Percentiles rank a stretch among this genome's conserved stretches.
phyloP scores from a whole-genome alignment of 176 grass and related monocot genomes.

The Bolboschoenus planiculmis region DNA sequence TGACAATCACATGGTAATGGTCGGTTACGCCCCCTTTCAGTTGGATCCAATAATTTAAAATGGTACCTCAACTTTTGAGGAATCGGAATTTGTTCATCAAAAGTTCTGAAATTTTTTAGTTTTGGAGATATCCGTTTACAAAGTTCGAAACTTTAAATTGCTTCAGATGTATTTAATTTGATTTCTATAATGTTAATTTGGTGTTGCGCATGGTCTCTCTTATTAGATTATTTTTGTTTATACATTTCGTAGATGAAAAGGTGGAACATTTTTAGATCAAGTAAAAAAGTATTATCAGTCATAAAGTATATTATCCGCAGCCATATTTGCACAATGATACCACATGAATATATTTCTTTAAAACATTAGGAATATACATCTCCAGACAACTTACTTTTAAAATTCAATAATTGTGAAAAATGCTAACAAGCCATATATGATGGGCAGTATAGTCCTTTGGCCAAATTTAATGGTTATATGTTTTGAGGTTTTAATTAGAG shows the following conservation, averaged over 20 bases:
- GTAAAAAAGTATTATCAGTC: neutral
- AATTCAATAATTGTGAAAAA: neutral
- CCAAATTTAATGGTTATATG: neutral
- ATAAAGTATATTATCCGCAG: neutral
- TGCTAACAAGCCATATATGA: neutral
- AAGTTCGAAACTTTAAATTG: too few species aligned
- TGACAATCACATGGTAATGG: slow-evolving; percentile 12
- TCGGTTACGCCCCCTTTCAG: slow-evolving; percentile 14
- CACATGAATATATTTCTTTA: too few species aligned
- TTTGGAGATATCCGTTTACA: too few species aligned
- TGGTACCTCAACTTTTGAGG: neutral
- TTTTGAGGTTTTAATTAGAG: neutral
- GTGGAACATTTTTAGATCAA: neutral
- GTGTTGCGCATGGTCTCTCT: neutral
- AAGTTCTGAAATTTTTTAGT: too few species aligned
- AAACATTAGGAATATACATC: neutral
- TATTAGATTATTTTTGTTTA: too few species aligned
- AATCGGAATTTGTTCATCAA: neutral
- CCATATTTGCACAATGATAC: neutral
- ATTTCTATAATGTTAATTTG: neutral
- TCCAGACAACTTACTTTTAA: neutral
- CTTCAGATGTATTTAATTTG: too few species aligned
- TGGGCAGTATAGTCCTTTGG: neutral
- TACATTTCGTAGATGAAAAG: neutral
- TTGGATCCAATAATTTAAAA: slow-evolving; percentile 15